phyloP scores from a whole-genome alignment of 1,284 basidiomycete genomes.

The Cryptococcus amylolentus region DNA sequence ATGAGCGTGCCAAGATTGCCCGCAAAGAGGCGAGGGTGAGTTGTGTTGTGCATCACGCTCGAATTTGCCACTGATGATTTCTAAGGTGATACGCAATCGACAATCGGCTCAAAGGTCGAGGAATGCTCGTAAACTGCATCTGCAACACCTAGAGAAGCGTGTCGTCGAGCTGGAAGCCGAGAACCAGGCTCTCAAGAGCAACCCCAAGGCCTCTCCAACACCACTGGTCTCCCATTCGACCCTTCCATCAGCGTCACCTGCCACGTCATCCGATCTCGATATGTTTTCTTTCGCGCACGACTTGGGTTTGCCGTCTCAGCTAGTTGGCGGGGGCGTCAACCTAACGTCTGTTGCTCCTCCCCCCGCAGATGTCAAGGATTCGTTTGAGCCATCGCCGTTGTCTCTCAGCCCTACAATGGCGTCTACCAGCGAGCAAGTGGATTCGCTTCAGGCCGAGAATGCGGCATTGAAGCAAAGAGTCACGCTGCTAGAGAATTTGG shows the following conservation, averaged over 20 bases:
- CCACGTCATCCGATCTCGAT: background rate
- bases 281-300: background rate
- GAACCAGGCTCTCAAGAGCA: background rate
- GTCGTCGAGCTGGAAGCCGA: background rate
- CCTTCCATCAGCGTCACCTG: background rate
- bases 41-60: background rate
- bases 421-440: background rate
- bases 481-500: slow-evolving; percentile 33
- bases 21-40: slow-evolving; percentile 3
- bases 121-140: background rate
- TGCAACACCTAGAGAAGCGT: background rate
- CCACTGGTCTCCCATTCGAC: background rate
- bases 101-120: slow-evolving; percentile 1
- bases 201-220: too few species aligned
- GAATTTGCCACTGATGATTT: background rate
- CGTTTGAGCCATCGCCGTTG: slow-evolving; percentile 4
- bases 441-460: slow-evolving; percentile 23
- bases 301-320: background rate
- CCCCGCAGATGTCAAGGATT: background rate
- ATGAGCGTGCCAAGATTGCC: background rate
- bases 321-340: background rate
- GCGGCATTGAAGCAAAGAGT: slow-evolving; percentile 33
- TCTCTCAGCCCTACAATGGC: background rate
- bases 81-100: slow-evolving; percentile 1
- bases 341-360: background rate